Evolutionary conservation across 805 yeast genomes (phyloP).

Genomic region (Clavispora asparagi): DNA sequence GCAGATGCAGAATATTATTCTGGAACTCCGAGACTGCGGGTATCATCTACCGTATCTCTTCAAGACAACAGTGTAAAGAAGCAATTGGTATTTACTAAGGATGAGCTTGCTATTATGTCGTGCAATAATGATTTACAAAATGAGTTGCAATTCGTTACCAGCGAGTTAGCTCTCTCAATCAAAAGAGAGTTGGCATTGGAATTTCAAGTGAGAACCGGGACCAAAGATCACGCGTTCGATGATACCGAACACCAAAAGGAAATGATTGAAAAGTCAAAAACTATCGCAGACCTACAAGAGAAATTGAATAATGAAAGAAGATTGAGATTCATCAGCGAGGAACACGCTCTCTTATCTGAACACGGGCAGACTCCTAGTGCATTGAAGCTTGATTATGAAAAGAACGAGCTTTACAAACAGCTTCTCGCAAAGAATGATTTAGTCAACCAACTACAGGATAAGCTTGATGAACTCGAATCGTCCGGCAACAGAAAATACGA

Average conservation of each 20-base stretch:
- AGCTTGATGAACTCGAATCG: slow-evolving; percentile 32
- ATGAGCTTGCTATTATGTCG: slow-evolving; percentile 57
- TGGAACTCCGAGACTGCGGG: neutral
- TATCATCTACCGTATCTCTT: neutral
- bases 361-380: slow-evolving; percentile 49
- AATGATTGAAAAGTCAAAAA: slow-evolving; percentile 24
- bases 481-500: slow-evolving; percentile 21
- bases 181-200: slow-evolving; percentile 64
- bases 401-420: slow-evolving; percentile 46
- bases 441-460: slow-evolving; percentile 43
- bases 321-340: slow-evolving; percentile 66
- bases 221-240: neutral
- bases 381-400: slow-evolving; percentile 52
- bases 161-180: slow-evolving; percentile 68
- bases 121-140: slow-evolving; percentile 54
- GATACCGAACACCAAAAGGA: slow-evolving; percentile 11
- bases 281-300: slow-evolving; percentile 49
- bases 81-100: slow-evolving; percentile 42
- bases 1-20: neutral
- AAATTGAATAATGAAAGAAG: slow-evolving; percentile 60
- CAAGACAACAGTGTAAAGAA: slow-evolving; percentile 3
- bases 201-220: slow-evolving; percentile 23
- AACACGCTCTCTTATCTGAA: slow-evolving; percentile 54
- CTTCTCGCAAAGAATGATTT: slow-evolving; percentile 44
- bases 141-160: slow-evolving; percentile 64